These are phyloP conservation scores for Mycosphaerelloides madeirae DNA, from an alignment of 2,329 filamentous ascomycete species.

Conservation along the genomic window DNA sequence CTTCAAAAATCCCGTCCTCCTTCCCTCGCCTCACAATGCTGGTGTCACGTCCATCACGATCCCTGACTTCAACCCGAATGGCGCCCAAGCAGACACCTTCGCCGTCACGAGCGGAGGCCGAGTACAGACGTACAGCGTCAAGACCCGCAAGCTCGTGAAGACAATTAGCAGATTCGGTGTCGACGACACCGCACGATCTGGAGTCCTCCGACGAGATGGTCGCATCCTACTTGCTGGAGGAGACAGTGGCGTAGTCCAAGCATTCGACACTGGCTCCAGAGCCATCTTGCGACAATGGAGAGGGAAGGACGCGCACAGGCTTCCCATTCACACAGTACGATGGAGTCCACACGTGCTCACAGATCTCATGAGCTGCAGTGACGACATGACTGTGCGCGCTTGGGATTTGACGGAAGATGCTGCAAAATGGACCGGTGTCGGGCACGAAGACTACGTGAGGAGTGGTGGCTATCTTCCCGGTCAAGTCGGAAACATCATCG, in stretches of 20 bases:
- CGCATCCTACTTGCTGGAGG: constrained; percentile 86
- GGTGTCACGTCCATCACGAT: constrained; percentile 77
- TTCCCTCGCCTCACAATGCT: constrained; percentile 85
- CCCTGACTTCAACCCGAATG: constrained; percentile 35
- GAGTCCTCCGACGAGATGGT: constrained; percentile 82
- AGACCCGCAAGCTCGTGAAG: constrained; percentile 86
- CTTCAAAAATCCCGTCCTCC: constrained; percentile 85
- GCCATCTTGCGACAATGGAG: constrained; percentile 95
- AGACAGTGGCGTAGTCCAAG: constrained; percentile 85
- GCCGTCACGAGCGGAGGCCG: constrained; percentile 91
- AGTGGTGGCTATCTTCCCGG: constrained; percentile 79
- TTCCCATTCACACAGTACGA: constrained; percentile 85
- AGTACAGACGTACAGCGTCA: constrained; percentile 88
- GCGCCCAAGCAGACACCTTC: constrained; percentile 61
- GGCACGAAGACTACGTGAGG: constrained; percentile 90
- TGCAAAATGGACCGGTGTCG: constrained; percentile 71
- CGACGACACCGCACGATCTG: constrained; percentile 82
- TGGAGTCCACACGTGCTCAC: constrained; percentile 84
- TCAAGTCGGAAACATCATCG: constrained; percentile 63
- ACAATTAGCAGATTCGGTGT: constrained; percentile 79
- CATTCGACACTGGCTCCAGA: constrained; percentile 85
- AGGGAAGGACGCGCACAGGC: constrained; percentile 58
- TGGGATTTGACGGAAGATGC: constrained; percentile 87
- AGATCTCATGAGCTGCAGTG: constrained; percentile 78
- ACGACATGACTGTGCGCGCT: constrained; percentile 85